Conservation (phyloP, 345 rosid genomes). For the Excoecaria cochinchinensis region DNA sequence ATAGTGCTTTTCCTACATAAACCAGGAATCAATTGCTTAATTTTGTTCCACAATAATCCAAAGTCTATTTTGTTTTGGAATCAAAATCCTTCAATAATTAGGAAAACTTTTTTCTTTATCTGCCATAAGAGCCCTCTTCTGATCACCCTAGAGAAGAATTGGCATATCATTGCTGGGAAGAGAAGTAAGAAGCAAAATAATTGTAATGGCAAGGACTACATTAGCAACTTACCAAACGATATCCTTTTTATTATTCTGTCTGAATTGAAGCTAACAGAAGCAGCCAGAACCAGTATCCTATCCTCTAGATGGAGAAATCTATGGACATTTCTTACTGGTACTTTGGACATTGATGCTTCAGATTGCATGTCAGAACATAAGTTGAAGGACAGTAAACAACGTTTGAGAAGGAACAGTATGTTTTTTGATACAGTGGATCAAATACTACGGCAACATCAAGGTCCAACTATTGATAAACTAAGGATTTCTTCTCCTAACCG, state of each 20-base stretch:
- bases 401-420: not conserved
- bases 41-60: no score
- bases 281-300: not conserved
- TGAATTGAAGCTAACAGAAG: not conserved
- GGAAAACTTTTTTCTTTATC: no score
- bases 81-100: no score
- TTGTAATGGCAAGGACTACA: not conserved
- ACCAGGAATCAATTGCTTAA: no score
- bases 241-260: not conserved
- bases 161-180: not conserved
- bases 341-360: not conserved
- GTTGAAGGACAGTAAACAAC: no score
- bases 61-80: no score
- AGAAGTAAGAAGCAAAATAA: not conserved
- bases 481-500: not conserved
- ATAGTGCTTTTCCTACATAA: no score
- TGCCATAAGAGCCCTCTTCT: no score
- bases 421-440: not conserved
- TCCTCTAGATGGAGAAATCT: not conserved
- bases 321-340: not conserved
- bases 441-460: not conserved
- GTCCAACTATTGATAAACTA: not conserved
- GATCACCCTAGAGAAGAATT: not conserved
- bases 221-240: not conserved
- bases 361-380: no score